These are phyloP conservation scores for Verticillium zaregamsianum DNA, from an alignment of 2,329 filamentous ascomycete species.

Conservation along the genomic window DNA sequence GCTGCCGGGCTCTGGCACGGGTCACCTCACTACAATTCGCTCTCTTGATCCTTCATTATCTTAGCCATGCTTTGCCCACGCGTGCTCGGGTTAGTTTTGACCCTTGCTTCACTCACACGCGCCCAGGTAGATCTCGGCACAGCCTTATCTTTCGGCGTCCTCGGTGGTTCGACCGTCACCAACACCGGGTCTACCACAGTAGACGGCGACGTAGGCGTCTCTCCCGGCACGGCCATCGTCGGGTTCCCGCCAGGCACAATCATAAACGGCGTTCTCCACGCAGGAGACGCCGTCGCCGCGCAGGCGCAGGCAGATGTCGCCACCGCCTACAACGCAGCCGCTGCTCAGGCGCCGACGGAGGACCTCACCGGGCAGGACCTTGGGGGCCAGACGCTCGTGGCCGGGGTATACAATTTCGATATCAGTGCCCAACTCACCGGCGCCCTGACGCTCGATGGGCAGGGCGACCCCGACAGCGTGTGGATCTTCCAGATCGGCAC, in stretches of 20 bases:
- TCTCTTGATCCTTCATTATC: too few relatives aligned
- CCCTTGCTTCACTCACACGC: not conserved
- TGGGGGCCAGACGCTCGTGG: not conserved
- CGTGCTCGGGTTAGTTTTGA: not conserved
- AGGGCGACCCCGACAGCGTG: not conserved
- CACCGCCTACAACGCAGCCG: not conserved
- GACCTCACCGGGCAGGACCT: not conserved
- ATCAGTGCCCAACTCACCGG: not conserved
- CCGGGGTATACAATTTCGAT: not conserved
- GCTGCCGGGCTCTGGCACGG: too few relatives aligned
- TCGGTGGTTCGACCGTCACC: constrained; percentile 1
- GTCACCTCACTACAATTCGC: too few relatives aligned
- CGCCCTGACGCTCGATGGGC: constrained; percentile 1
- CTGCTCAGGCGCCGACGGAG: not conserved
- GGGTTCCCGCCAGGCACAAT: not conserved
- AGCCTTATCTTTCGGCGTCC: not conserved
- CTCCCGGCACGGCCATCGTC: not conserved
- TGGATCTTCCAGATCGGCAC: constrained; percentile 1
- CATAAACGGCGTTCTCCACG: not conserved
- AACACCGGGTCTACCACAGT: not conserved
- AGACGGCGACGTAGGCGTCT: not conserved
- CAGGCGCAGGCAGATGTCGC: not conserved
- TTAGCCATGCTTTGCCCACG: too few relatives aligned
- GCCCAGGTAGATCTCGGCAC: constrained; percentile 1
- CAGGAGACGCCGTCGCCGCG: not conserved